Percentiles rank a stretch among this genome's conserved stretches.
These are phyloP conservation scores for Shiraia sp. DNA, from an alignment of 2,329 filamentous ascomycete species.

Conservation along the genomic window DNA sequence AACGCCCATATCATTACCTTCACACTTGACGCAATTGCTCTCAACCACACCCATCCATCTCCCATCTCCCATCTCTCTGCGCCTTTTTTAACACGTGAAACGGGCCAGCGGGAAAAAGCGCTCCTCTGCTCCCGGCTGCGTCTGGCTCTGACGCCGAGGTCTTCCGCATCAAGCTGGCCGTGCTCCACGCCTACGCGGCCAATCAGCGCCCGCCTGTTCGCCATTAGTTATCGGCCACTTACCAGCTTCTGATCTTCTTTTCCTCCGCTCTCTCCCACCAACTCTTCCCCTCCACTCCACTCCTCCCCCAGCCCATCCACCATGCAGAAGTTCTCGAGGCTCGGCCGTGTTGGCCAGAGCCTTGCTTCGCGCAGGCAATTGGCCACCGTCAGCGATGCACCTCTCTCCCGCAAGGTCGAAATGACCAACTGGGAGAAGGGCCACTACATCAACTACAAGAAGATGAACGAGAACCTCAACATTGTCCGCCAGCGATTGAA, in stretches of 20 bases:
- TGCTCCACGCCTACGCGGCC: constrained; percentile 25
- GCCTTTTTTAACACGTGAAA: constrained; percentile 35
- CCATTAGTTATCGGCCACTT: constrained; percentile 41
- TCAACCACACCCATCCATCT: constrained; percentile 9
- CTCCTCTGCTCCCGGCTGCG: constrained; percentile 26
- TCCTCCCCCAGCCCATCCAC: constrained; percentile 48
- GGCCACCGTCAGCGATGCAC: constrained; percentile 83
- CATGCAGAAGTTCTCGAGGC: constrained; percentile 74
- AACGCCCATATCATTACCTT: constrained; percentile 1
- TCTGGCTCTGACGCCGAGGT: constrained; percentile 31
- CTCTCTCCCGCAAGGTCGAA: constrained; percentile 92
- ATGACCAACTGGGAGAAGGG: constrained; percentile 96
- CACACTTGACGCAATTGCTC: constrained; percentile 3
- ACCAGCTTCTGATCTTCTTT: constrained; percentile 44
- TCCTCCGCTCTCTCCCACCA: constrained; percentile 36
- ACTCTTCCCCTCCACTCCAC: constrained; percentile 44
- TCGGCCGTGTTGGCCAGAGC: constrained; percentile 68
- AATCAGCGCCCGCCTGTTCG: constrained; percentile 36
- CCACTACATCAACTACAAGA: constrained; percentile 99
- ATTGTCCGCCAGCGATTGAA: constrained; percentile 89
- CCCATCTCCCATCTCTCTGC: constrained; percentile 1
- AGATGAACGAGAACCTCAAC: constrained; percentile 96
- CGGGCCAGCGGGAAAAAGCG: constrained; percentile 37
- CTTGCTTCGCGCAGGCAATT: constrained; percentile 67
- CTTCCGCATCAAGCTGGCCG: constrained; percentile 30